These are phyloP conservation scores for Echium plantagineum DNA, from an alignment of 257 asterid species.

Conservation along the genomic window DNA sequence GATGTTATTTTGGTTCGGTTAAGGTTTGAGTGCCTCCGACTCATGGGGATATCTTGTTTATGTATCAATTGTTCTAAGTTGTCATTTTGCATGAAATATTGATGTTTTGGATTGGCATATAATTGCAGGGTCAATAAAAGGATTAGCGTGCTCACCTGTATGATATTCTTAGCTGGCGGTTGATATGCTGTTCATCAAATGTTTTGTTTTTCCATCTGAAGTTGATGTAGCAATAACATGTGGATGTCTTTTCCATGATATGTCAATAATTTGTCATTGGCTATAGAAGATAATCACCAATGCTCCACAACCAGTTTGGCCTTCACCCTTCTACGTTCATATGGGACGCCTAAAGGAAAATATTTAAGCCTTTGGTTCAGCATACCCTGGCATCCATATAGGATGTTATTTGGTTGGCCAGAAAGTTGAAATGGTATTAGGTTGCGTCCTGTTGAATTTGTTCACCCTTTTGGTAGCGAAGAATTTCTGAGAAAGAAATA, in stretches of 20 bases:
- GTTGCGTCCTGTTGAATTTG: constrained; percentile 1
- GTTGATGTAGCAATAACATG: constrained; percentile 35
- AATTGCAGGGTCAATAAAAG: constrained; percentile 98
- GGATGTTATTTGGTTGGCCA: constrained; percentile 24
- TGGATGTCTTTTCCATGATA: constrained; percentile 60
- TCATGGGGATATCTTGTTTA: constrained; percentile 21
- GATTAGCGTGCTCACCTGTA: constrained; percentile 93
- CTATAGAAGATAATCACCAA: constrained; percentile 44
- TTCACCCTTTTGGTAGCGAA: neutral
- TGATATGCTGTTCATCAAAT: constrained; percentile 98
- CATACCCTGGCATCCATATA: constrained; percentile 20
- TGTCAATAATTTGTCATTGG: constrained; percentile 46
- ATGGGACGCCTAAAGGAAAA: constrained; percentile 12
- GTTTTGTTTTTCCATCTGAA: constrained; percentile 86
- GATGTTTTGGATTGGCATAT: constrained; percentile 92
- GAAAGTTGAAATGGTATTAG: constrained; percentile 21
- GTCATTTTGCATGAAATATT: constrained; percentile 54
- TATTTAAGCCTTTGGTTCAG: constrained; percentile 5
- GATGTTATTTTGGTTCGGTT: constrained; percentile 1
- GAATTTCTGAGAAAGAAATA: no score
- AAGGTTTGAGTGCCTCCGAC: constrained; percentile 19
- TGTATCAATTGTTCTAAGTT: constrained; percentile 26
- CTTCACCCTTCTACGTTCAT: constrained; percentile 19
- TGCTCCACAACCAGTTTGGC: constrained; percentile 27
- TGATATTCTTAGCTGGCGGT: constrained; percentile 97